Evolutionary conservation across 306 rosid genomes (phyloP).

Genomic region (Quercus aquifolioides): DNA sequence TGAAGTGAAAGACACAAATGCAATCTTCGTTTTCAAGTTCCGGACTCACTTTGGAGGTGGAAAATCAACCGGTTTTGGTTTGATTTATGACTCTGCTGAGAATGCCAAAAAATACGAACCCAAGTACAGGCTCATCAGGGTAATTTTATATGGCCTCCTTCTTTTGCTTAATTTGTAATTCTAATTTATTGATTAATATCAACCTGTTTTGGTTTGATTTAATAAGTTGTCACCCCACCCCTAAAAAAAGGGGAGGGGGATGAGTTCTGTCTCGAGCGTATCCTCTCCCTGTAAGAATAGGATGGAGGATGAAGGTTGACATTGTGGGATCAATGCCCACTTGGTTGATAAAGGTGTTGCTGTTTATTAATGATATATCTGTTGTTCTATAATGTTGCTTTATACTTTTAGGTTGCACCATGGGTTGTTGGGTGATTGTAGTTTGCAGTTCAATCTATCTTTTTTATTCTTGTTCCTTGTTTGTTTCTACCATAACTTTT

Average conservation of each 20-base stretch:
- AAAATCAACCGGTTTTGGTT: constrained; percentile 88
- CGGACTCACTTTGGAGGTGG: constrained; percentile 97
- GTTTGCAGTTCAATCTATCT: too few species aligned
- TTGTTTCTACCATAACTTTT: too few species aligned
- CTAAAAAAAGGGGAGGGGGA: too few species aligned
- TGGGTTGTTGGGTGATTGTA: too few species aligned
- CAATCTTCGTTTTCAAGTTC: constrained; percentile 85
- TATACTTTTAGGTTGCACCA: too few species aligned
- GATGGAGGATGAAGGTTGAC: neutral
- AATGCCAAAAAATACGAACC: constrained; percentile 92
- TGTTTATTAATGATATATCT: neutral
- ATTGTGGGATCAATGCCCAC: neutral
- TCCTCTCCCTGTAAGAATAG: neutral
- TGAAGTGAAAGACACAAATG: constrained; percentile 76
- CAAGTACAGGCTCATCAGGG: constrained; percentile 93
- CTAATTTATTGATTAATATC: neutral
- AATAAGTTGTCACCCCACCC: too few species aligned
- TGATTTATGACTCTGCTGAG: constrained; percentile 87
- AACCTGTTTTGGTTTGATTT: too few species aligned
- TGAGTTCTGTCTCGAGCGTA: neutral
- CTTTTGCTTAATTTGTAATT: neutral
- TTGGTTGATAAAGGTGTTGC: neutral
- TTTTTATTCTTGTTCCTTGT: too few species aligned
- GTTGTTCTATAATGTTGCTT: too few species aligned
- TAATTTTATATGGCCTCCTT: constrained; percentile 7